phyloP scores from a whole-genome alignment of 176 grass and related monocot species.

The Thinopyrum elongatum region DNA sequence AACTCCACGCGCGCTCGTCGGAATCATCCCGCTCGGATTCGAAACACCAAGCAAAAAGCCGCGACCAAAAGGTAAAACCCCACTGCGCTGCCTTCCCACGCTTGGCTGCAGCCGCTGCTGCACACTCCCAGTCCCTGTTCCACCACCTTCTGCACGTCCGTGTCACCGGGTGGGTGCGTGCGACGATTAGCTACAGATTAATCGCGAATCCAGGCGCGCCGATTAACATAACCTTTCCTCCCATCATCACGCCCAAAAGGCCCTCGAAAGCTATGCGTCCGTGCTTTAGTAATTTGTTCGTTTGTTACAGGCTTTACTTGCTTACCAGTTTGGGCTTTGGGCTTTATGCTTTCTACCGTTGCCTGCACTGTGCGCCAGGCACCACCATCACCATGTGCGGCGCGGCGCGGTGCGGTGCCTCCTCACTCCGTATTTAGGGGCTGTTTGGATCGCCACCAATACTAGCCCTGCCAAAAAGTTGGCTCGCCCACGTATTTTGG shows the following conservation, averaged over 20 bases:
- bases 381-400: constrained; percentile 19
- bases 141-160: constrained; percentile 8
- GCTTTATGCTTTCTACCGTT: not conserved
- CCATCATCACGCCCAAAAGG: constrained; percentile 39
- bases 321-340: not conserved
- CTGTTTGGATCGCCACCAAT: too few relatives aligned
- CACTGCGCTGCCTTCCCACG: not conserved
- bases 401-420: not conserved
- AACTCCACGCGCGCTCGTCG: constrained; percentile 26
- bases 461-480: too few relatives aligned
- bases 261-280: constrained; percentile 1
- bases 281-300: not conserved
- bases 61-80: not conserved
- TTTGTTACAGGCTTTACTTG: constrained; percentile 20
- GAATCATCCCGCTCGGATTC: constrained; percentile 26
- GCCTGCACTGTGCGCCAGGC: constrained; percentile 5
- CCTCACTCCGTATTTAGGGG: not conserved
- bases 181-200: not conserved
- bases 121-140: not conserved
- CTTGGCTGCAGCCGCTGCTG: not conserved
- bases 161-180: not conserved
- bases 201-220: not conserved
- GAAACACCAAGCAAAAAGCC: constrained; percentile 23
- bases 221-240: constrained; percentile 42
- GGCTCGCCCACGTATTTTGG: too few relatives aligned